phyloP scores from a whole-genome alignment of 306 rosid genomes.

The Casuarina cunninghamiana region DNA sequence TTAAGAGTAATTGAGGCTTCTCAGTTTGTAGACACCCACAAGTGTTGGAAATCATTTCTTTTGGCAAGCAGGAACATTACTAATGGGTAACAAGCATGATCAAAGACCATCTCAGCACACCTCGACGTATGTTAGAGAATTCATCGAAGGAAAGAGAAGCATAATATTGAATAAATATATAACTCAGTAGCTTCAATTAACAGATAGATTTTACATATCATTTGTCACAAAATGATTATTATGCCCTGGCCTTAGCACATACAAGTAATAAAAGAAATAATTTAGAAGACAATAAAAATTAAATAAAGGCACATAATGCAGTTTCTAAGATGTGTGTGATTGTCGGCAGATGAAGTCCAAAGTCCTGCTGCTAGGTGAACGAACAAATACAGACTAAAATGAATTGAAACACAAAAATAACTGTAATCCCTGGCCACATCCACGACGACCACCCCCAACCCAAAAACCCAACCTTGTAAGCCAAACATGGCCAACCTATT shows the following conservation, averaged over 20 bases:
- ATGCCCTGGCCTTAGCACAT: background rate
- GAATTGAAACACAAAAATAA: conserved; percentile 9
- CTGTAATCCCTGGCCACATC: conserved; percentile 17
- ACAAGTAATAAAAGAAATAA: background rate
- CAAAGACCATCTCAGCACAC: too few species aligned
- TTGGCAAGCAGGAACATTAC: too few species aligned
- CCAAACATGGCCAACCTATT: conserved; percentile 30
- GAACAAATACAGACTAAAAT: conserved; percentile 17
- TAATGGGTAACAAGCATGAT: too few species aligned
- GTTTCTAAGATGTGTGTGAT: conserved; percentile 26
- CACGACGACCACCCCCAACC: background rate
- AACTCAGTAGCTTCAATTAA: background rate
- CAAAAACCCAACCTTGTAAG: background rate
- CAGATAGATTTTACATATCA: conserved; percentile 2
- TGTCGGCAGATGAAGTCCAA: conserved; percentile 26
- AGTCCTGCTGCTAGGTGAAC: conserved; percentile 26
- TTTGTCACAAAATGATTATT: background rate
- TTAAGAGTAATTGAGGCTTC: too few species aligned
- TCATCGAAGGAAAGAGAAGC: background rate
- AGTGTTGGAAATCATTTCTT: too few species aligned
- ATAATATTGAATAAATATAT: background rate
- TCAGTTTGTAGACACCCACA: too few species aligned
- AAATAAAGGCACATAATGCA: conserved; percentile 7
- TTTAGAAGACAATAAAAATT: background rate
- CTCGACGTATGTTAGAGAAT: background rate